Evolutionary conservation across 768 basidiomycete species (phyloP).

Genomic region (Boletellus emodensis): DNA sequence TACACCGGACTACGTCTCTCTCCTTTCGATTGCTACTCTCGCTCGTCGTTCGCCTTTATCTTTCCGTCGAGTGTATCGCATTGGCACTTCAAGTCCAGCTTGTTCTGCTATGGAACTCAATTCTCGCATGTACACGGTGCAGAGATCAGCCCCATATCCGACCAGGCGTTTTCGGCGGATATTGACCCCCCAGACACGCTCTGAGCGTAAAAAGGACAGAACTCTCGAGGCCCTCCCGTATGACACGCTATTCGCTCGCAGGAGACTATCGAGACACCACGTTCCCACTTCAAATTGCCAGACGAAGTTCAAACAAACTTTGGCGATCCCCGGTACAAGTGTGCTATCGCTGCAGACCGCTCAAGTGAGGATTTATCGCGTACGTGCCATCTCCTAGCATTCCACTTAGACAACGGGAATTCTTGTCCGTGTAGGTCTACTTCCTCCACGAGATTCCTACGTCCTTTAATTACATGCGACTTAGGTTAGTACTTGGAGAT

Average conservation of each 20-base stretch:
- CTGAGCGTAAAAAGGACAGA: background rate
- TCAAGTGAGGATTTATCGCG: background rate
- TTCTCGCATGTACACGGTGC: background rate
- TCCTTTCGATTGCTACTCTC: slow-evolving; percentile 1
- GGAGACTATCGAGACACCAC: background rate
- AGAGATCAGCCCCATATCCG: background rate
- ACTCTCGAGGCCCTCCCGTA: background rate
- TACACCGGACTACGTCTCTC: background rate
- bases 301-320: background rate
- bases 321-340: slow-evolving; percentile 8
- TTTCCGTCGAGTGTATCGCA: background rate
- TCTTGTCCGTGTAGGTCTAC: slow-evolving; percentile 8
- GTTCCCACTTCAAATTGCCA: background rate
- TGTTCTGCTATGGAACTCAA: slow-evolving; percentile 3
- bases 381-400: background rate
- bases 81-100: background rate
- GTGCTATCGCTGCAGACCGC: slow-evolving; percentile 5
- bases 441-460: background rate
- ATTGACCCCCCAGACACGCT: background rate
- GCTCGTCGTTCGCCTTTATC: slow-evolving; percentile 2
- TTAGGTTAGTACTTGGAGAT: background rate
- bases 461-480: background rate
- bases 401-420: slow-evolving; percentile 5
- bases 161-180: background rate
- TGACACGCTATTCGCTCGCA: background rate